phyloP scores from a whole-genome alignment of 306 rosid genomes.

The Purshia tridentata region DNA sequence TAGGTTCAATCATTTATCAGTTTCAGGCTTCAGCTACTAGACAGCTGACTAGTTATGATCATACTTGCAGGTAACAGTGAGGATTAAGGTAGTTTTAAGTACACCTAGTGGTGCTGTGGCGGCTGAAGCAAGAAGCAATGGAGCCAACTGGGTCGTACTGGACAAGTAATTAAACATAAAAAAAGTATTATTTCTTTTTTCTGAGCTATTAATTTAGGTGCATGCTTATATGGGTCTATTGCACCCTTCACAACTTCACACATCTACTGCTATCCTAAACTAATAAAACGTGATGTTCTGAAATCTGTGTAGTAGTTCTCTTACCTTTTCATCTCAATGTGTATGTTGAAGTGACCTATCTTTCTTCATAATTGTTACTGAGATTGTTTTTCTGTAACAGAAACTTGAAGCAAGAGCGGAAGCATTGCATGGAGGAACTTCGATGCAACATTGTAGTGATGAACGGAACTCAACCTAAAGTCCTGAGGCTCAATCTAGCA shows the following conservation, averaged over 20 bases:
- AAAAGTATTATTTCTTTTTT: slow-evolving; percentile 68
- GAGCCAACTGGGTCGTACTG: slow-evolving; percentile 95
- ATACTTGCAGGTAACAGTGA: slow-evolving; percentile 72
- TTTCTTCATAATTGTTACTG: not conserved
- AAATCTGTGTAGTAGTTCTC: not conserved
- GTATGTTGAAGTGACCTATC: not conserved
- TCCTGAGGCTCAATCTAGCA: slow-evolving; percentile 77
- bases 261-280: not conserved
- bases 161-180: slow-evolving; percentile 87
- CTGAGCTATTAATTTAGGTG: slow-evolving; percentile 46
- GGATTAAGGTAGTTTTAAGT: slow-evolving; percentile 80
- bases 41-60: slow-evolving; percentile 5
- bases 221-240: not conserved
- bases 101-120: slow-evolving; percentile 79
- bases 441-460: slow-evolving; percentile 80
- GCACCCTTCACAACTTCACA: slow-evolving; percentile 8
- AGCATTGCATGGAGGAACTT: slow-evolving; percentile 84
- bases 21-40: not conserved
- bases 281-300: not conserved
- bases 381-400: slow-evolving; percentile 46
- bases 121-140: slow-evolving; percentile 80
- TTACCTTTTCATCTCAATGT: not conserved
- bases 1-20: not conserved
- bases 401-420: slow-evolving; percentile 84
- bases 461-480: slow-evolving; percentile 78